Conservation (phyloP, 208 protist genomes). For the Acanthamoeba quina region DNA sequence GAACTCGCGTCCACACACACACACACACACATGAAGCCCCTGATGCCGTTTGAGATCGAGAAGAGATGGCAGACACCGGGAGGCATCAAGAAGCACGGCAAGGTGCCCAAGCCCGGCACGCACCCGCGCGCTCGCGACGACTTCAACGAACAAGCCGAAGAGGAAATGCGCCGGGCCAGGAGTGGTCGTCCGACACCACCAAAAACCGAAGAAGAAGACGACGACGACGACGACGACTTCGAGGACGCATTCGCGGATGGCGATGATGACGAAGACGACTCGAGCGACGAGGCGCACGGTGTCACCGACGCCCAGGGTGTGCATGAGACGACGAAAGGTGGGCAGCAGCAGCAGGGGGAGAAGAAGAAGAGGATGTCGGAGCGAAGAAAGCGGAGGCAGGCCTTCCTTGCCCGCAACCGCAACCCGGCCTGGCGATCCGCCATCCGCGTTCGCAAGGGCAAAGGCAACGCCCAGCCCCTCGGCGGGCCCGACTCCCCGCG, state of each 20-base stretch:
- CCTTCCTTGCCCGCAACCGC: conserved; percentile 53
- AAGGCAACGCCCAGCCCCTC: too few species aligned
- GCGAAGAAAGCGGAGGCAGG: conserved; percentile 51
- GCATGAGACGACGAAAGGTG: not conserved
- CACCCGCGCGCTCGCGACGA: not conserved
- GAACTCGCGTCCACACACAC: too few species aligned
- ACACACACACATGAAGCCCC: not conserved
- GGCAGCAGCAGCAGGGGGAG: not conserved
- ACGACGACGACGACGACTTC: not conserved
- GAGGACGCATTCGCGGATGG: not conserved
- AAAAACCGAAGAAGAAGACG: not conserved
- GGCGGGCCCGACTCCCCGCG: too few species aligned
- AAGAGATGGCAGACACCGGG: not conserved
- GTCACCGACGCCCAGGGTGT: not conserved
- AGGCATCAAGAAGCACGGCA: conserved; percentile 51
- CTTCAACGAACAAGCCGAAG: not conserved
- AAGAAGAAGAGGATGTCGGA: conserved; percentile 24
- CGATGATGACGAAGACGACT: not conserved
- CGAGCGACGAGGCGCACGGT: not conserved
- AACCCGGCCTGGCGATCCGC: not conserved
- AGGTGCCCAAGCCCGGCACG: not conserved
- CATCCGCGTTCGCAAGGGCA: not conserved
- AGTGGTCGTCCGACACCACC: not conserved
- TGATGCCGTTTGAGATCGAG: conserved; percentile 68
- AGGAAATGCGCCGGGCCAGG: too few species aligned